Evolutionary conservation across 1,284 basidiomycete genomes (phyloP).

Genomic region (Golubevia sp.): DNA sequence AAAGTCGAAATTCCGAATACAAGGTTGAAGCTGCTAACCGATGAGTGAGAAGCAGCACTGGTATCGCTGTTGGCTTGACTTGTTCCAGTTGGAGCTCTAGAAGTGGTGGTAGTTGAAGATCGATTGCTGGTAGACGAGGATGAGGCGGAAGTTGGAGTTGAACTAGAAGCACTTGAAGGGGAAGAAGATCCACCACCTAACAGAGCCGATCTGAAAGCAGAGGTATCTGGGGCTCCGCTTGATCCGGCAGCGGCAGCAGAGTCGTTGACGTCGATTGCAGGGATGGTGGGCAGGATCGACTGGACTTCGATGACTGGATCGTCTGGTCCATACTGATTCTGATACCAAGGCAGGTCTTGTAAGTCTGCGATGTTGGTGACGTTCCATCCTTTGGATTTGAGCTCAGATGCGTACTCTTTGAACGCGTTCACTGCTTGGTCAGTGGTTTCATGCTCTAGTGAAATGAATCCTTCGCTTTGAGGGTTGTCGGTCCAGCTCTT

Average conservation of each 20-base stretch:
- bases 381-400: conserved; percentile 27
- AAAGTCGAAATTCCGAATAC: too few species aligned
- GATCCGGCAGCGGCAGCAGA: conserved; percentile 24
- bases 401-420: conserved; percentile 24
- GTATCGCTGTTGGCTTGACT: too few species aligned
- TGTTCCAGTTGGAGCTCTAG: too few species aligned
- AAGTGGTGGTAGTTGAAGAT: too few species aligned
- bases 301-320: conserved; percentile 11
- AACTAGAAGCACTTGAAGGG: not conserved
- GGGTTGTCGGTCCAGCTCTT: conserved; percentile 20
- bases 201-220: conserved; percentile 7
- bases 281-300: conserved; percentile 27
- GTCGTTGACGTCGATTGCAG: conserved; percentile 27
- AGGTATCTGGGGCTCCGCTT: conserved; percentile 22
- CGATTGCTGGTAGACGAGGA: too few species aligned
- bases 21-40: too few species aligned
- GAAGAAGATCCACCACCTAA: not conserved
- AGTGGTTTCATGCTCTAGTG: conserved; percentile 49
- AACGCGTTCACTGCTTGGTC: conserved; percentile 43
- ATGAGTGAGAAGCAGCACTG: too few species aligned
- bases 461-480: conserved; percentile 38
- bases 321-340: conserved; percentile 17
- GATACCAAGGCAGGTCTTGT: conserved; percentile 45
- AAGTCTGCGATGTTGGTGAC: conserved; percentile 30
- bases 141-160: too few species aligned